Conservation (phyloP, 768 basidiomycete species). For the Amanita subjunquillea region DNA sequence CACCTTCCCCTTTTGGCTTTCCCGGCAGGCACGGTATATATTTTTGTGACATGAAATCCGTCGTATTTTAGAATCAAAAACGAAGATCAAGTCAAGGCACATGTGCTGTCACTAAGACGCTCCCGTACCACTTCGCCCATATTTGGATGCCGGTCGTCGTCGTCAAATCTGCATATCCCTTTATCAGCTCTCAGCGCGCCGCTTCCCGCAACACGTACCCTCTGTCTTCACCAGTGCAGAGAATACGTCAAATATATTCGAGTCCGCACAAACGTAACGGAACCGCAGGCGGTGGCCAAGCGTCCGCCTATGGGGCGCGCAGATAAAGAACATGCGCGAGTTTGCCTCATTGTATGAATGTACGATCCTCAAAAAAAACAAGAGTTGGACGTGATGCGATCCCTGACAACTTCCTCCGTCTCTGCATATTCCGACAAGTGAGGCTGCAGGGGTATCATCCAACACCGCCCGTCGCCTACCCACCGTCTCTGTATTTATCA, state of each 20-base stretch:
- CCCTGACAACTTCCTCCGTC: neutral
- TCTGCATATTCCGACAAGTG: neutral
- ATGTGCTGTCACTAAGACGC: too few relatives aligned
- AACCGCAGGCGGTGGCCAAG: too few relatives aligned
- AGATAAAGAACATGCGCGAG: neutral
- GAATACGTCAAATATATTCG: neutral
- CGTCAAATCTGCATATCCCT: neutral
- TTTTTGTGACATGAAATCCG: too few relatives aligned
- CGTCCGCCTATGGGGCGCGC: too few relatives aligned
- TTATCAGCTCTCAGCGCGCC: neutral
- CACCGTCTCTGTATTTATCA: slow-evolving; percentile 20
- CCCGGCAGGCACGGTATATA: too few relatives aligned
- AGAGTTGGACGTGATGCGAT: neutral
- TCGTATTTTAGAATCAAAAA: too few relatives aligned
- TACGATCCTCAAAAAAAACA: neutral
- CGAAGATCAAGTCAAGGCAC: too few relatives aligned
- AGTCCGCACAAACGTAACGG: neutral
- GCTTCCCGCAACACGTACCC: neutral
- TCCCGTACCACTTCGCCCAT: neutral
- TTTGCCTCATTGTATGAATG: neutral
- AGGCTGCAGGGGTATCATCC: neutral
- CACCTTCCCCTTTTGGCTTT: neutral
- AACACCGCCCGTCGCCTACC: slow-evolving; percentile 1
- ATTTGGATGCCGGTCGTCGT: neutral
- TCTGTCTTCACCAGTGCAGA: neutral